Conservation (phyloP, 768 basidiomycete genomes). For the Psilocybe cubensis region DNA sequence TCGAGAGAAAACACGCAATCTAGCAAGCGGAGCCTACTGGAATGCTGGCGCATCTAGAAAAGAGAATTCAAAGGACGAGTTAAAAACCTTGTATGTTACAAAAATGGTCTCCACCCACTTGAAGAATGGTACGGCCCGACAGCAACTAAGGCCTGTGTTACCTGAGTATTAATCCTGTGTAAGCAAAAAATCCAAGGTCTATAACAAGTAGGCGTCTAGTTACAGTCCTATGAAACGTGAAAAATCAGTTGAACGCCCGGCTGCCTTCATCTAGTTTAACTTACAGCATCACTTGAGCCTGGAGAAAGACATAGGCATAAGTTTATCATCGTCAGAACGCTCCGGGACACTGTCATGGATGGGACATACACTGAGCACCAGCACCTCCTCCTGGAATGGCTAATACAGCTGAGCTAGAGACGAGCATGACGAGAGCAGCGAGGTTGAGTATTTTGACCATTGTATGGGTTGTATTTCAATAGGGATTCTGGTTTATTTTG, state of each 20-base stretch:
- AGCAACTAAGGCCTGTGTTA: not conserved
- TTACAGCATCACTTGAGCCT: constrained; percentile 1
- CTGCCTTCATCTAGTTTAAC: not conserved
- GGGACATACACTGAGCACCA: constrained; percentile 2
- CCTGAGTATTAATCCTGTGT: not conserved
- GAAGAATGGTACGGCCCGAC: not conserved
- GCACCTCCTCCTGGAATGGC: constrained; percentile 2
- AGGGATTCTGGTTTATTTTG: not conserved
- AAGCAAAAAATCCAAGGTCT: not conserved
- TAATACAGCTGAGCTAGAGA: not conserved
- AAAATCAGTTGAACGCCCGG: too few species aligned
- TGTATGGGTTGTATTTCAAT: not conserved
- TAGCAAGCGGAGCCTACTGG: not conserved
- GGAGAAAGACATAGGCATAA: not conserved
- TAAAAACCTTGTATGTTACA: not conserved
- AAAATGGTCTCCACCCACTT: not conserved
- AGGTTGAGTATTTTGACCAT: constrained; percentile 3
- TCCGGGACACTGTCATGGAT: not conserved
- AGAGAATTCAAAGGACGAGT: not conserved
- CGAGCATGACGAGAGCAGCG: not conserved
- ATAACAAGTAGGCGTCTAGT: not conserved
- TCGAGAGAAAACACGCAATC: not conserved
- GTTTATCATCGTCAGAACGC: not conserved
- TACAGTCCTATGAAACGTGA: not conserved
- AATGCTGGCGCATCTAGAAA: not conserved